Conservation (phyloP, 78 protist genomes). For the Speleostelium caveatum region DNA sequence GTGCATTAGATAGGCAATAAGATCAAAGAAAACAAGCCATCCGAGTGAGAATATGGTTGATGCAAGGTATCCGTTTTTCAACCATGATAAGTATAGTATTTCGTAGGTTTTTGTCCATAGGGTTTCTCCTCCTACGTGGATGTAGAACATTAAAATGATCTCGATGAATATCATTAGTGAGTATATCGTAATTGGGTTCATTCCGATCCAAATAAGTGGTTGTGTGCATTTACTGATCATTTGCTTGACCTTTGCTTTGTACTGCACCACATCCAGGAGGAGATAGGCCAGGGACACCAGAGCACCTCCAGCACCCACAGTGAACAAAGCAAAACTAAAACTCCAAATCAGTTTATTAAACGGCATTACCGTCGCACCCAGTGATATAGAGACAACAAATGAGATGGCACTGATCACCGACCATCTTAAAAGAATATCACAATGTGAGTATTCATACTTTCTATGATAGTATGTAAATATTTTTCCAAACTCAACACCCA, state of each 20-base stretch:
- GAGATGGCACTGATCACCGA: background rate
- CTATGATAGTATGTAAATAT: constrained; percentile 18
- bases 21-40: constrained; percentile 57
- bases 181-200: constrained; percentile 69
- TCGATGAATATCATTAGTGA: constrained; percentile 68
- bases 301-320: constrained; percentile 41
- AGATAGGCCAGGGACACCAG: constrained; percentile 6
- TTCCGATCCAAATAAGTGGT: constrained; percentile 64
- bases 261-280: constrained; percentile 21
- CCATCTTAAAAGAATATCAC: constrained; percentile 37
- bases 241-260: background rate
- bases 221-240: background rate
- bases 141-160: constrained; percentile 62
- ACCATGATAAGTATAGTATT: constrained; percentile 38
- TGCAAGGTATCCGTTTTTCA: constrained; percentile 40
- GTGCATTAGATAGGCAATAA: constrained; percentile 51
- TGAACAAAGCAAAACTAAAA: constrained; percentile 62
- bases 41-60: constrained; percentile 29
- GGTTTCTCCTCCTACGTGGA: background rate
- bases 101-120: constrained; percentile 32
- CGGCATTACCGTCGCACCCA: constrained; percentile 21
- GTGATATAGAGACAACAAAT: constrained; percentile 1
- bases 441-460: background rate
- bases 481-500: constrained; percentile 69
- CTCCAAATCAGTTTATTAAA: constrained; percentile 57